Conservation (phyloP, 2,329 filamentous ascomycete genomes). For the Aspergillus sclerotialis region DNA sequence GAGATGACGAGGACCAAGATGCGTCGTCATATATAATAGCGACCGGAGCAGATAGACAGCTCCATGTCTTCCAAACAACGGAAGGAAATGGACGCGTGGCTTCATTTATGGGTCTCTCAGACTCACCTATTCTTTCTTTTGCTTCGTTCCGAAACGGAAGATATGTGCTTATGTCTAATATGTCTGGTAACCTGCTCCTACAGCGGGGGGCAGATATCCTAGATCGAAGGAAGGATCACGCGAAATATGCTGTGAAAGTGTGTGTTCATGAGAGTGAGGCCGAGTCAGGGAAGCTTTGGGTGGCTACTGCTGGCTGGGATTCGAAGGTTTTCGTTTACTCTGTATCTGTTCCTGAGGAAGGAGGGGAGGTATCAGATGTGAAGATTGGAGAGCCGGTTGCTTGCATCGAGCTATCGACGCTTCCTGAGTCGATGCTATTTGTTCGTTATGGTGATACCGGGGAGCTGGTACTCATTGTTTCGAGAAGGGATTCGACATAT, state of each 20-base stretch:
- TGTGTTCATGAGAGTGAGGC: conserved; percentile 30
- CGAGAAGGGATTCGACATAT: conserved; percentile 52
- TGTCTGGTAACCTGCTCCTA: conserved; percentile 52
- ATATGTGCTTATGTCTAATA: conserved; percentile 48
- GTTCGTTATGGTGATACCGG: conserved; percentile 42
- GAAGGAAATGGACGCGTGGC: conserved; percentile 11
- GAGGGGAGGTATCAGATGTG: conserved; percentile 3
- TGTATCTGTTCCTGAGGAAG: conserved; percentile 9
- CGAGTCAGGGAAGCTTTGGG: conserved; percentile 21
- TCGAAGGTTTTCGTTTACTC: conserved; percentile 49
- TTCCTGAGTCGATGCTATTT: conserved; percentile 53
- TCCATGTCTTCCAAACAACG: conserved; percentile 38
- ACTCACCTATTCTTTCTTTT: conserved; percentile 48
- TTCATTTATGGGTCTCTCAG: conserved; percentile 22
- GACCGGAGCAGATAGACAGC: conserved; percentile 41
- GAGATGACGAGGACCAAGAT: conserved; percentile 6
- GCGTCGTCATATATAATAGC: conserved; percentile 30
- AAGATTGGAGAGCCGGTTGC: conserved; percentile 20
- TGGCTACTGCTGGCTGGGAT: conserved; percentile 59
- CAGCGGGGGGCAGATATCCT: conserved; percentile 39
- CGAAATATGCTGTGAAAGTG: conserved; percentile 53
- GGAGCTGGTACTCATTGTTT: conserved; percentile 46
- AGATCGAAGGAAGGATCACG: conserved; percentile 49
- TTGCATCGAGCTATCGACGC: conserved; percentile 35
- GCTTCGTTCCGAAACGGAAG: conserved; percentile 33